Percentiles rank a stretch among this genome's conserved stretches.
phyloP scores from a whole-genome alignment of 2,329 filamentous ascomycete species.

The Talaromyces marneffei region DNA sequence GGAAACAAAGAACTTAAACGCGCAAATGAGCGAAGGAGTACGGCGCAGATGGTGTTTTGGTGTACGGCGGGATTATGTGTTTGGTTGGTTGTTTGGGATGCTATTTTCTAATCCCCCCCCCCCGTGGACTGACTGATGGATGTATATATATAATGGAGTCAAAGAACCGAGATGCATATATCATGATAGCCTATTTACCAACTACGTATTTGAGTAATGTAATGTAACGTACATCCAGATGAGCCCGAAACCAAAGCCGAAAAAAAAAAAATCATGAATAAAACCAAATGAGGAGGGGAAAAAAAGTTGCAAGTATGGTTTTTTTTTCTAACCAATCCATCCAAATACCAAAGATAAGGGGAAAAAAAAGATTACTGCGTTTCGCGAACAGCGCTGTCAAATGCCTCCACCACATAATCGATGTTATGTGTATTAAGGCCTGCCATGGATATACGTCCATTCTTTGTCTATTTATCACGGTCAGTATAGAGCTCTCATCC shows the following conservation, averaged over 20 bases:
- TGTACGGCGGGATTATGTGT: constrained; percentile 69
- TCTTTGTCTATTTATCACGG: constrained; percentile 66
- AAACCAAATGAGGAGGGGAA: not conserved
- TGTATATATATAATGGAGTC: not conserved
- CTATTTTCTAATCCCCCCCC: constrained; percentile 48
- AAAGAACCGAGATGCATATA: not conserved
- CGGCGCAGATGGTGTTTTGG: constrained; percentile 73
- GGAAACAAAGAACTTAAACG: constrained; percentile 90
- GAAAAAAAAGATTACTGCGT: constrained; percentile 18
- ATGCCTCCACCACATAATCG: constrained; percentile 84
- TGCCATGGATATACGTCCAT: constrained; percentile 96
- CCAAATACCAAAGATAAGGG: not conserved
- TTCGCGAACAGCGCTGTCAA: constrained; percentile 70
- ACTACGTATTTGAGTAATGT: not conserved
- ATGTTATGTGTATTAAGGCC: constrained; percentile 90
- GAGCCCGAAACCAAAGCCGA: not conserved
- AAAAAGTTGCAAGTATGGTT: not conserved
- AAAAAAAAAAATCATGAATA: not conserved
- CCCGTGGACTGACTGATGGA: not conserved
- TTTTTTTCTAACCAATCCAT: not conserved
- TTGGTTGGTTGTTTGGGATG: constrained; percentile 71
- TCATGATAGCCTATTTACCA: not conserved
- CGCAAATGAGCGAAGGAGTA: constrained; percentile 65
- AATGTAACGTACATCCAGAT: constrained; percentile 1
- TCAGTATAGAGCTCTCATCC: too few relatives aligned